These are phyloP conservation scores for Candida golubevii DNA, from an alignment of 805 yeast species.

Conservation along the genomic window DNA sequence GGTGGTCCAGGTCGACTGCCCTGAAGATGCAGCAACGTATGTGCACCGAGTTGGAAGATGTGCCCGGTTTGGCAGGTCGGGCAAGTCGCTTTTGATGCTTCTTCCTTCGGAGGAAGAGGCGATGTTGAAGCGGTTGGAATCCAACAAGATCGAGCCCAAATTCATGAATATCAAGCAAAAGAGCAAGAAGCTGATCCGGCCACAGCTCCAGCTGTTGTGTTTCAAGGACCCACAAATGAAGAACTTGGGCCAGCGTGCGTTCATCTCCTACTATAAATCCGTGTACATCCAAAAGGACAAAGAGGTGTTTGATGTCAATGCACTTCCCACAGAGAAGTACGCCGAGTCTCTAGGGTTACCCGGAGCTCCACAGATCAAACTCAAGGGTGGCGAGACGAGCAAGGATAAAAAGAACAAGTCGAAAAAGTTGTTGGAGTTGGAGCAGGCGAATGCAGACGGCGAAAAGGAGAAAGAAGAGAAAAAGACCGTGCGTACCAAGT, in stretches of 20 bases:
- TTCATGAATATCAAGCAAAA: conserved; percentile 71
- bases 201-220: conserved; percentile 84
- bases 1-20: conserved; percentile 92
- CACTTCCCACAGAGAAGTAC: conserved; percentile 73
- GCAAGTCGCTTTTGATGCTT: conserved; percentile 77
- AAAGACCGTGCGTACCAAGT: conserved; percentile 64
- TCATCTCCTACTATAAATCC: conserved; percentile 84
- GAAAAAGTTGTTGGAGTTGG: conserved; percentile 57
- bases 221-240: conserved; percentile 90
- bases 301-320: conserved; percentile 73
- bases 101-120: conserved; percentile 80
- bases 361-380: conserved; percentile 90
- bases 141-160: conserved; percentile 64
- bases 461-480: conserved; percentile 47
- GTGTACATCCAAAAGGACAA: conserved; percentile 84
- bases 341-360: conserved; percentile 91
- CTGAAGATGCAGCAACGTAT: conserved; percentile 85
- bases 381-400: conserved; percentile 51
- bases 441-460: conserved; percentile 50
- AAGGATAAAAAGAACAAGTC: conserved; percentile 81
- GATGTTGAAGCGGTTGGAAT: conserved; percentile 58
- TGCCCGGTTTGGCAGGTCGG: conserved; percentile 82
- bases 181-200: conserved; percentile 68
- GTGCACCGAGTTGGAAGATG: conserved; percentile 89
- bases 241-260: conserved; percentile 93